These are phyloP conservation scores for Sicyos baderoa DNA, from an alignment of 306 rosid species.

Conservation along the genomic window DNA sequence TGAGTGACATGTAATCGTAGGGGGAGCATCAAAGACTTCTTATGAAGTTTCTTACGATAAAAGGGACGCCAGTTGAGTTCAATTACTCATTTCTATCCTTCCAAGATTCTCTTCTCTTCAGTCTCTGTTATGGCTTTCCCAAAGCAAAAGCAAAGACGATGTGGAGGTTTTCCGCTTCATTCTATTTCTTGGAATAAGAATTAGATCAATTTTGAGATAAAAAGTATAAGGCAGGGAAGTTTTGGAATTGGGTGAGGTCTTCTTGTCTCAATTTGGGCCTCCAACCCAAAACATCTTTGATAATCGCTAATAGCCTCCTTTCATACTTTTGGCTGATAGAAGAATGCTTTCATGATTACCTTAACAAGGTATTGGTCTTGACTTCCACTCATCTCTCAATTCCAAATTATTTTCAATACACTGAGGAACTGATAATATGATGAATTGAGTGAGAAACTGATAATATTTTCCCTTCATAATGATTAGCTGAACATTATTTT, in stretches of 20 bases:
- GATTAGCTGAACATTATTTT: too few species aligned
- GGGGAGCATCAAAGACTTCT: neutral
- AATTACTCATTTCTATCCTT: neutral
- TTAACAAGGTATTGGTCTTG: neutral
- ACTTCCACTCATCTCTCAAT: neutral
- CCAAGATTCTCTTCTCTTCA: neutral
- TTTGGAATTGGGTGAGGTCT: neutral
- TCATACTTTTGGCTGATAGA: neutral
- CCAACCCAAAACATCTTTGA: neutral
- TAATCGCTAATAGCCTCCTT: neutral
- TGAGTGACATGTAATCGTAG: neutral
- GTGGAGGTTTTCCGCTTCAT: neutral
- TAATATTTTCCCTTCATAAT: neutral
- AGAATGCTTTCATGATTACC: neutral
- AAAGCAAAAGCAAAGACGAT: neutral
- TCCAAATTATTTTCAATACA: neutral
- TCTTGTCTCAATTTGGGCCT: neutral
- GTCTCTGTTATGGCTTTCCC: neutral
- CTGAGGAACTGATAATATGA: neutral
- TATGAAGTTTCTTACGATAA: neutral
- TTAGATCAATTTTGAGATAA: constrained; percentile 1
- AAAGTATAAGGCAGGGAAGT: neutral
- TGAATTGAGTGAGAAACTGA: neutral
- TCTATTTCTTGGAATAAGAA: neutral
- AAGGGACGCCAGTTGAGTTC: neutral